Evolutionary conservation across 179 eudicot species (phyloP).

Genomic region (Actinidia arguta): DNA sequence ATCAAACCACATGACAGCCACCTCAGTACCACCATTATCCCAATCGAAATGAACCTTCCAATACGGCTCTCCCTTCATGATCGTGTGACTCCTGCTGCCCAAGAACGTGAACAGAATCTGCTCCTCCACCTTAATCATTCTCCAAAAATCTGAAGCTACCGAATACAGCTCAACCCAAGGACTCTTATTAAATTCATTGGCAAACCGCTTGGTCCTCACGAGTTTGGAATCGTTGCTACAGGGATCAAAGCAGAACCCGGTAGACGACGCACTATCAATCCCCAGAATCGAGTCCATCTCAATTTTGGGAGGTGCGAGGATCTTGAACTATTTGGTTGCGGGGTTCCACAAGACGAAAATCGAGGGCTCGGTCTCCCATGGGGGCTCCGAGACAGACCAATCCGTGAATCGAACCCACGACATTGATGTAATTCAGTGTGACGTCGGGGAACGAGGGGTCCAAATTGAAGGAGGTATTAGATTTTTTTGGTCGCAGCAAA

Average conservation of each 20-base stretch:
- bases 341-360: not conserved
- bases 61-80: not conserved
- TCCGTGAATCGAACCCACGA: not conserved
- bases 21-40: not conserved
- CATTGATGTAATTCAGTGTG: not conserved
- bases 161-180: not conserved
- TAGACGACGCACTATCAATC: not conserved
- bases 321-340: not conserved
- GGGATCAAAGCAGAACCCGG: constrained; percentile 2
- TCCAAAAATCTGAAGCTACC: not conserved
- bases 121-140: not conserved
- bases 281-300: not conserved
- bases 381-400: not conserved
- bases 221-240: not conserved
- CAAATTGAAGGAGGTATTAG: not conserved
- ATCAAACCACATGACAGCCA: constrained; percentile 10
- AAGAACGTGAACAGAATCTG: not conserved
- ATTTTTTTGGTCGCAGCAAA: not conserved
- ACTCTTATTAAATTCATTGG: not conserved
- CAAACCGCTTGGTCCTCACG: not conserved
- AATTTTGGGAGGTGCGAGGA: not conserved
- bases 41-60: not conserved
- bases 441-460: not conserved
- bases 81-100: not conserved
- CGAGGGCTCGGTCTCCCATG: not conserved